These are phyloP conservation scores for Aspergillus jensenii DNA, from an alignment of 2,329 filamentous ascomycete species.

Conservation along the genomic window DNA sequence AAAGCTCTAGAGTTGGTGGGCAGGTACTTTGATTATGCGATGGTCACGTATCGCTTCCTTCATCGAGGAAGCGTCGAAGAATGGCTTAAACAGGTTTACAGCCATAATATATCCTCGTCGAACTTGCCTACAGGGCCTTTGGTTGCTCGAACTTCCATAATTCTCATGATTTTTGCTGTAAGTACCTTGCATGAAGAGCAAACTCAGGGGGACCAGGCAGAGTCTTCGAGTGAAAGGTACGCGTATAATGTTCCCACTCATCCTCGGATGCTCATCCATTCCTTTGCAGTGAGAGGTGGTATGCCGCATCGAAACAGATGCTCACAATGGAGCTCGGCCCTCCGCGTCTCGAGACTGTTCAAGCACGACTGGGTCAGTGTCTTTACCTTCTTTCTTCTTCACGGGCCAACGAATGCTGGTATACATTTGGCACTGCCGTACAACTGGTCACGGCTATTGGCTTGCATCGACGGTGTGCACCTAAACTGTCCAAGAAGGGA, in stretches of 20 bases:
- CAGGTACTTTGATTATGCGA: constrained; percentile 61
- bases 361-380: constrained; percentile 58
- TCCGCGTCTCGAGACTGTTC: constrained; percentile 56
- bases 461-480: constrained; percentile 35
- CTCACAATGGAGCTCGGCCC: constrained; percentile 51
- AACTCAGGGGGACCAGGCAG: constrained; percentile 26
- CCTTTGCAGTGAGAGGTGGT: constrained; percentile 36
- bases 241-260: neutral
- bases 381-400: constrained; percentile 60
- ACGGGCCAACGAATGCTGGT: constrained; percentile 62
- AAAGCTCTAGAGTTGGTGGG: constrained; percentile 47
- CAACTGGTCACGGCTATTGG: constrained; percentile 53
- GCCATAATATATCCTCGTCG: constrained; percentile 37
- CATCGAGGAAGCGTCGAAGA: constrained; percentile 54
- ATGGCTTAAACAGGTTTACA: constrained; percentile 47
- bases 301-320: constrained; percentile 38
- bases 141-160: constrained; percentile 49
- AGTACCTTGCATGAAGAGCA: constrained; percentile 49
- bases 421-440: constrained; percentile 57
- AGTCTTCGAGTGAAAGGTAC: constrained; percentile 31
- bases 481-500: constrained; percentile 29
- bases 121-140: constrained; percentile 42
- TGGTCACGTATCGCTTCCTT: constrained; percentile 60
- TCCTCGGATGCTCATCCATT: constrained; percentile 1
- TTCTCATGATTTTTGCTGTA: constrained; percentile 51